Percentiles rank a stretch among this genome's conserved stretches.
phyloP scores from a whole-genome alignment of 2,329 filamentous ascomycete genomes.

The Claviceps monticola region DNA sequence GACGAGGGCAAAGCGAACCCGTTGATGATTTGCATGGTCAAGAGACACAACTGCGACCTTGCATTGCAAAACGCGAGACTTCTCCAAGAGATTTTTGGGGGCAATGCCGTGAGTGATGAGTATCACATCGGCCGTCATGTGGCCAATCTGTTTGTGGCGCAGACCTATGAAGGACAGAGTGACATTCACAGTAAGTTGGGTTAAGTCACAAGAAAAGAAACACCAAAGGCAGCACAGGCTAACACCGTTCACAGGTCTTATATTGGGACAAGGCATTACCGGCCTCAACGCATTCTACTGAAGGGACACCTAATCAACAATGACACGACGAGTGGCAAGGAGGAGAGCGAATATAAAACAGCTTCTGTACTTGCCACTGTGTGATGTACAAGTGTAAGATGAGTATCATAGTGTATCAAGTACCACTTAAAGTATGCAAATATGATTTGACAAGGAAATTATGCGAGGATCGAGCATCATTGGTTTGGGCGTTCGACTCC shows the following conservation, averaged over 20 bases:
- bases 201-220: neutral
- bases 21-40: slow-evolving; percentile 96
- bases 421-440: neutral
- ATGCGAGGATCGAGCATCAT: no score
- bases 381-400: neutral
- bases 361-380: neutral
- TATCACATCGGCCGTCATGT: slow-evolving; percentile 92
- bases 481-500: no score
- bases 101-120: slow-evolving; percentile 96
- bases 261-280: slow-evolving; percentile 54
- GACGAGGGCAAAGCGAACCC: slow-evolving; percentile 77
- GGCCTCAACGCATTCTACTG: slow-evolving; percentile 69
- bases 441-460: neutral
- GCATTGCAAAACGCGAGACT: slow-evolving; percentile 66
- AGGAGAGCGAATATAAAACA: neutral
- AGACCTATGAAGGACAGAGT: slow-evolving; percentile 96
- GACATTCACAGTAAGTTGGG: slow-evolving; percentile 77
- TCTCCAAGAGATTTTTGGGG: slow-evolving; percentile 91
- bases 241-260: slow-evolving; percentile 39
- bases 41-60: slow-evolving; percentile 91
- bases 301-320: slow-evolving; percentile 6
- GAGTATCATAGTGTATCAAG: neutral
- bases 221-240: neutral
- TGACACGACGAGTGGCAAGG: neutral
- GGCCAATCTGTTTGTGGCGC: slow-evolving; percentile 89